These are phyloP conservation scores for Steccherinum ochraceum DNA, from an alignment of 768 basidiomycete genomes.

Conservation along the genomic window DNA sequence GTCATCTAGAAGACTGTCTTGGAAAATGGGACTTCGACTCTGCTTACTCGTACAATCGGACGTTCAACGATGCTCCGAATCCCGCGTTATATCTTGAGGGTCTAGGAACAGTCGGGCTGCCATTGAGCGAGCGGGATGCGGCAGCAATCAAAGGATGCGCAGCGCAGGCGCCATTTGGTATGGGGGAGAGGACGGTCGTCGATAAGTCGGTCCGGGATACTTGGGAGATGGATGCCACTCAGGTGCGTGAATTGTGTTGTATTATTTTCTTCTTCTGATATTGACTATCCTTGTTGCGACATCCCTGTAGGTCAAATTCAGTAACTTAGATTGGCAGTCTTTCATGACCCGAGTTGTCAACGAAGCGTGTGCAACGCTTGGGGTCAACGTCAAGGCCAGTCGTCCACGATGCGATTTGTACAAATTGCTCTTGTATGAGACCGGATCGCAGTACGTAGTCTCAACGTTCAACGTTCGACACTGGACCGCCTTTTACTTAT, in stretches of 20 bases:
- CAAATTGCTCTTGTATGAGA: conserved; percentile 41
- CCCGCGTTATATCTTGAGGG: conserved; percentile 33
- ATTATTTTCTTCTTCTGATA: neutral
- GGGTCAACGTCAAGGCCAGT: conserved; percentile 23
- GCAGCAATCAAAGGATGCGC: conserved; percentile 28
- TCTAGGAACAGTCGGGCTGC: conserved; percentile 37
- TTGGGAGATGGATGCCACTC: conserved; percentile 41
- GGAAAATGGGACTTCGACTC: conserved; percentile 26
- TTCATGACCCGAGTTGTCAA: conserved; percentile 26
- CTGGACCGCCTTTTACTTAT: neutral
- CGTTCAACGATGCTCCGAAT: conserved; percentile 30
- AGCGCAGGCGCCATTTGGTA: conserved; percentile 38
- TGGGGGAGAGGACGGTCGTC: conserved; percentile 35
- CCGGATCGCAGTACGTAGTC: conserved; percentile 38
- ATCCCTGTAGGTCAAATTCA: neutral
- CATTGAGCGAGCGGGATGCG: conserved; percentile 34
- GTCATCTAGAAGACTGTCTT: conserved; percentile 23
- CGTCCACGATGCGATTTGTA: conserved; percentile 33
- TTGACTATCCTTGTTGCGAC: neutral
- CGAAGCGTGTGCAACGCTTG: conserved; percentile 29
- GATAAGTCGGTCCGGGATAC: conserved; percentile 41
- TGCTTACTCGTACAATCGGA: conserved; percentile 24
- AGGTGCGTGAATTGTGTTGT: conserved; percentile 9
- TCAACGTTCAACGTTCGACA: neutral
- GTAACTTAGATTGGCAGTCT: conserved; percentile 31